Base-by-base conservation (phyloP, 2,329 filamentous ascomycete species). In the Lasiodiplodia sp. region DNA sequence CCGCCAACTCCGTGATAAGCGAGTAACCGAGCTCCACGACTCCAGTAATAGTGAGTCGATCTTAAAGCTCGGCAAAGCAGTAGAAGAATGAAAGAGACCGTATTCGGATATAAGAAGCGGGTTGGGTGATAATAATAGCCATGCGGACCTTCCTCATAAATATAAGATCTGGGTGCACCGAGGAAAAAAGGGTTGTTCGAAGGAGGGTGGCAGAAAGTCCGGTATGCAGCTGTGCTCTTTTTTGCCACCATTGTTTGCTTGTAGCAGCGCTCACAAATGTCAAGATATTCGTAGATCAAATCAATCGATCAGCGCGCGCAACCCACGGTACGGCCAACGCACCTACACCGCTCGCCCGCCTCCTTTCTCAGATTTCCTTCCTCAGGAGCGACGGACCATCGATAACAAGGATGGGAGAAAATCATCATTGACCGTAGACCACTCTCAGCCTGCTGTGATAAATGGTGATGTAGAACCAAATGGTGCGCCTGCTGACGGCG, bases 11-110 rank as follows among this genome's bases (percentile, higher is more conserved):
- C 44, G 44, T 47, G 44, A 4, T 47, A 21, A 47, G 44, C 44
- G 44, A 47, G n/a, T 47, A 47, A n/a, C 44, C 44, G n/a, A 47
- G 44, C 44, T 47, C n/a, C 44, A 47, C 44, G 44, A 21, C 44
- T 47, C 44, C 44, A 47, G 44, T 47, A 47, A 47, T 47, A 47
- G n/a, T n/a, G 44, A 47, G 44, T 21, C 44, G 44, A 47, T 47
- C 44, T 47, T 47, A 21, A 47, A 47, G 44, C 44, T 47, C 44
- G 44, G n/a, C 44, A 47, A 47, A 47, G n/a, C 44, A 47, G 44
- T 47, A 47, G 44, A 47, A 47, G 44, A 47, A 47, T 11, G 44
- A 47, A 47, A 47, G 44, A 47, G 44, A 47, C 44, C 44, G 44
- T 47, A 47, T 47, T 47, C 44, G 44, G 44, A 47, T 21, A 47